These are phyloP conservation scores for Termitomyces bulborhizus DNA, from an alignment of 768 basidiomycete species.

Conservation along the genomic window DNA sequence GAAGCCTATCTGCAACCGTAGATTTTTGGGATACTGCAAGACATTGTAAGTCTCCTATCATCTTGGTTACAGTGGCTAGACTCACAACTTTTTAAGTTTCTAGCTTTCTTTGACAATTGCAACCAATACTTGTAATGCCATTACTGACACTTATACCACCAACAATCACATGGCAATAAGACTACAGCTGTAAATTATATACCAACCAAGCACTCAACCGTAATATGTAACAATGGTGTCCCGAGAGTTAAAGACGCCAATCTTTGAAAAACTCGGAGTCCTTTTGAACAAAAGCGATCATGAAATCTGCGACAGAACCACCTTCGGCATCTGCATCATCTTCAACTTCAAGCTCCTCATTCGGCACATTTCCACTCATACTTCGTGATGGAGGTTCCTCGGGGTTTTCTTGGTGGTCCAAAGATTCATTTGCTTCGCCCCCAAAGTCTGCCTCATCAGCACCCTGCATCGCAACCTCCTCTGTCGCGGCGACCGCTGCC, in stretches of 20 bases:
- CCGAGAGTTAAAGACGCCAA: conserved; percentile 48
- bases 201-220: too few relatives aligned
- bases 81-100: neutral
- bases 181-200: neutral
- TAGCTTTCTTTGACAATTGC: neutral
- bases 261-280: conserved; percentile 70
- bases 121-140: neutral
- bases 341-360: conserved; percentile 31
- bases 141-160: neutral
- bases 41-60: neutral
- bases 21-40: neutral
- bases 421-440: conserved; percentile 29
- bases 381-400: conserved; percentile 11
- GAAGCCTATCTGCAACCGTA: neutral
- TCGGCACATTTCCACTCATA: conserved; percentile 22
- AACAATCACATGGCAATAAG: neutral
- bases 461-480: conserved; percentile 66
- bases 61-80: neutral
- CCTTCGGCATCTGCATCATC: conserved; percentile 49
- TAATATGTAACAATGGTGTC: conserved; percentile 5
- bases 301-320: conserved; percentile 78
- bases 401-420: conserved; percentile 5
- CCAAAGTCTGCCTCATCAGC: conserved; percentile 80
- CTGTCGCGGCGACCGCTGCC: conserved; percentile 68
- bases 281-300: conserved; percentile 59